Conservation (phyloP, 257 asterid genomes). For the Marsdenia floribunda region DNA sequence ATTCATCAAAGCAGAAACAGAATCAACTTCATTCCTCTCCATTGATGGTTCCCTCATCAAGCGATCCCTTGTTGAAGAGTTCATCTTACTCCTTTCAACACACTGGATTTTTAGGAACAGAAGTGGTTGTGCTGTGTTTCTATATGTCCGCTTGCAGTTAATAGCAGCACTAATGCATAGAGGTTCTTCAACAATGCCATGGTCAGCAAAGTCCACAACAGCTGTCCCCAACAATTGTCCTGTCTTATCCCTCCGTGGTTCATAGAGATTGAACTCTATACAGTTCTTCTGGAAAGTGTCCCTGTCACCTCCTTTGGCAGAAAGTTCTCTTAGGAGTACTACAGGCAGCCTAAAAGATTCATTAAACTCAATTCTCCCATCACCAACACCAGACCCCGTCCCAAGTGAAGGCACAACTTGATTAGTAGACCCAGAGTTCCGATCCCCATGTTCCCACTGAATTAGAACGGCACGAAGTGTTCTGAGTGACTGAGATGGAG, state of each 20-base stretch:
- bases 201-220: constrained; percentile 64
- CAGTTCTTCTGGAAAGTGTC: constrained; percentile 57
- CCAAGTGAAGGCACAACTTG: constrained; percentile 59
- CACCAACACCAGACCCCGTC: constrained; percentile 45
- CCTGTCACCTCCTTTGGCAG: constrained; percentile 38
- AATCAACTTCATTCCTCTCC: constrained; percentile 43
- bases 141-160: constrained; percentile 61
- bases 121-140: constrained; percentile 66
- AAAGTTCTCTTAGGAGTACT: constrained; percentile 43
- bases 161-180: constrained; percentile 45
- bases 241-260: constrained; percentile 62
- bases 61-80: constrained; percentile 43
- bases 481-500: constrained; percentile 71
- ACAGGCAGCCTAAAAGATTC: constrained; percentile 67
- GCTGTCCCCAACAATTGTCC: constrained; percentile 81
- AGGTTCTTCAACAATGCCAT: constrained; percentile 46
- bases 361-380: constrained; percentile 62
- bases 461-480: constrained; percentile 50
- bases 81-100: constrained; percentile 33
- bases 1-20: constrained; percentile 55
- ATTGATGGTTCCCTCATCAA: constrained; percentile 46
- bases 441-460: constrained; percentile 71
- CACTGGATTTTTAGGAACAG: constrained; percentile 57
- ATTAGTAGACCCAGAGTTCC: constrained; percentile 55
- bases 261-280: constrained; percentile 64